Conservation (phyloP, 2,329 filamentous ascomycete genomes). For the Fusarium scirpi region DNA sequence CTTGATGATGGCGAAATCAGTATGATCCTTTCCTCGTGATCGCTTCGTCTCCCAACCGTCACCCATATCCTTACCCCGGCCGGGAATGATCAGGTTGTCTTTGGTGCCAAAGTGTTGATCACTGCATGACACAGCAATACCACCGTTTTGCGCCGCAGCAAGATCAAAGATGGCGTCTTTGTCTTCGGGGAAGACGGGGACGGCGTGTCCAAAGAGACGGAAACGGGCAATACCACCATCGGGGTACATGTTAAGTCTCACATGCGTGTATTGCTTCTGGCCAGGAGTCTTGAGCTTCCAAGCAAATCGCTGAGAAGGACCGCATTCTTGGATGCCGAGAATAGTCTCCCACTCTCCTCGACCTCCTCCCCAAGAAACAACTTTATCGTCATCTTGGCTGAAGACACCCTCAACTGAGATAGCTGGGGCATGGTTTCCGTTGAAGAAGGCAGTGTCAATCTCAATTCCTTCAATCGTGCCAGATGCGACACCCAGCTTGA, state of each 20-base stretch:
- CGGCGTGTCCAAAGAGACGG: slow-evolving; percentile 79
- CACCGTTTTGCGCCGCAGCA: slow-evolving; percentile 82
- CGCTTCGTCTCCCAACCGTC: slow-evolving; percentile 89
- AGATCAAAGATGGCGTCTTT: slow-evolving; percentile 77
- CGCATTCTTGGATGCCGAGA: slow-evolving; percentile 76
- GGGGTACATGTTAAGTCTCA: slow-evolving; percentile 85
- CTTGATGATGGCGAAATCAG: slow-evolving; percentile 84
- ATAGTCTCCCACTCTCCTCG: slow-evolving; percentile 78
- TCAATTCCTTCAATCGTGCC: slow-evolving; percentile 80
- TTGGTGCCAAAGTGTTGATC: slow-evolving; percentile 89
- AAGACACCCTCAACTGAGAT: slow-evolving; percentile 84
- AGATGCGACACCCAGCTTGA: slow-evolving; percentile 75
- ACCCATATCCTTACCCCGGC: slow-evolving; percentile 85
- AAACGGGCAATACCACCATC: slow-evolving; percentile 87
- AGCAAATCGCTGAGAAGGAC: slow-evolving; percentile 77
- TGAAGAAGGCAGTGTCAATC: slow-evolving; percentile 85
- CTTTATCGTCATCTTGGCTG: slow-evolving; percentile 71
- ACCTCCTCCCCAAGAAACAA: slow-evolving; percentile 70
- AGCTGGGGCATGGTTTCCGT: slow-evolving; percentile 83
- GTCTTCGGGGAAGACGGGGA: slow-evolving; percentile 80
- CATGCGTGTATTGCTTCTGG: slow-evolving; percentile 79
- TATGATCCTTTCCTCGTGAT: slow-evolving; percentile 76
- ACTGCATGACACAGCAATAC: slow-evolving; percentile 78
- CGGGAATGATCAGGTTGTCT: slow-evolving; percentile 82
- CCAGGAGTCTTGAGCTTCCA: slow-evolving; percentile 74